Evolutionary conservation across 805 yeast genomes (phyloP).

Genomic region (Ogataea zsoltii): DNA sequence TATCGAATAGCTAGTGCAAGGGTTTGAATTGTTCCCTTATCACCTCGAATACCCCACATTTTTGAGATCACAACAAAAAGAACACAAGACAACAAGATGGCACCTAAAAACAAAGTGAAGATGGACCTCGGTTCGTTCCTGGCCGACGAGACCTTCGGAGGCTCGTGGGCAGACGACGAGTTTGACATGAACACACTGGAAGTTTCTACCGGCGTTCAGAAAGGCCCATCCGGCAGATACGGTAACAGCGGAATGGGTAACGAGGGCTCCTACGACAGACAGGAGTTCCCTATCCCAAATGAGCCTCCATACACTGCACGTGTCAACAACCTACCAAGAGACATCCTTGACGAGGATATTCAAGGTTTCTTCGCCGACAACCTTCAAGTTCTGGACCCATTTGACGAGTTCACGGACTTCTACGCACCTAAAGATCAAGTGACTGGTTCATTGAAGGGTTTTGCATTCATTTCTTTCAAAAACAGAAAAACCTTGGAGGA

Average conservation of each 20-base stretch:
- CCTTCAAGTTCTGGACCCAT: constrained; percentile 48
- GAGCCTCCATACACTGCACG: constrained; percentile 91
- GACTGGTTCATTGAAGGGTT: constrained; percentile 63
- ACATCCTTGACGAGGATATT: constrained; percentile 64
- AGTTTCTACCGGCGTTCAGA: constrained; percentile 13
- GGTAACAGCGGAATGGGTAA: constrained; percentile 13
- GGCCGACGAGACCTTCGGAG: constrained; percentile 70
- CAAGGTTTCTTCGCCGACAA: constrained; percentile 60
- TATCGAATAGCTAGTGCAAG: not conserved
- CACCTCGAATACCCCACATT: not conserved
- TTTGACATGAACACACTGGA: constrained; percentile 51
- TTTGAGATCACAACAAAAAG: constrained; percentile 5
- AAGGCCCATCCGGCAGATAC: constrained; percentile 18
- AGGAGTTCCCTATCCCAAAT: constrained; percentile 85
- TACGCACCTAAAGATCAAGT: constrained; percentile 71
- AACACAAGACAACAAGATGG: constrained; percentile 39
- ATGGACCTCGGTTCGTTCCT: constrained; percentile 88
- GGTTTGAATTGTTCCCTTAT: not conserved
- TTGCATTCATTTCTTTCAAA: constrained; percentile 53
- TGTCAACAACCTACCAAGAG: constrained; percentile 83
- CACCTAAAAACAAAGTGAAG: constrained; percentile 59
- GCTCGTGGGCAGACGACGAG: constrained; percentile 86
- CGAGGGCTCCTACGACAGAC: constrained; percentile 49
- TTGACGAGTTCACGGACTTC: constrained; percentile 56
- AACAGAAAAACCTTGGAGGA: constrained; percentile 50